These are phyloP conservation scores for Tricholoma hemisulphureum DNA, from an alignment of 768 basidiomycete genomes.

Conservation along the genomic window DNA sequence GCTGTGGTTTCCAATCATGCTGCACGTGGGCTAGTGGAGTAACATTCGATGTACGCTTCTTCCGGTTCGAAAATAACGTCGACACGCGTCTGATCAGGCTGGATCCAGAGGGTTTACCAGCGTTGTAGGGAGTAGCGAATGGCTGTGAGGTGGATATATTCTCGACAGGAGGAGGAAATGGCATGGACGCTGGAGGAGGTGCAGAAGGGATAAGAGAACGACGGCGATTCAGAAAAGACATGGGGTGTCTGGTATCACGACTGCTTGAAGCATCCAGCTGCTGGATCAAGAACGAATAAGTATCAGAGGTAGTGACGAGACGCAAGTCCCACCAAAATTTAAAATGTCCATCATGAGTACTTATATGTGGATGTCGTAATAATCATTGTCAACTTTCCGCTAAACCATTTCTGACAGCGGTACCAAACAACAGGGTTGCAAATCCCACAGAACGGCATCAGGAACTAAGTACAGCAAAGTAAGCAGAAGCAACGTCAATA, in stretches of 20 bases:
- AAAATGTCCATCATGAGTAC: not conserved
- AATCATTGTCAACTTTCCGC: no score
- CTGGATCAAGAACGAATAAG: no score
- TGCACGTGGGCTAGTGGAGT: slow-evolving; percentile 4
- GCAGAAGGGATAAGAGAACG: slow-evolving; percentile 12
- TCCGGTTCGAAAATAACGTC: slow-evolving; percentile 17
- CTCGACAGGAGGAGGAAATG: slow-evolving; percentile 20
- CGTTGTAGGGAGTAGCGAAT: slow-evolving; percentile 1
- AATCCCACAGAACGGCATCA: no score
- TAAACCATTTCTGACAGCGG: no score
- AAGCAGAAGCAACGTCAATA: no score
- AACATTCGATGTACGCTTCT: slow-evolving; percentile 13
- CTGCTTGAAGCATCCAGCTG: not conserved
- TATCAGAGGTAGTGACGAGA: no score
- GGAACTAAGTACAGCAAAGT: no score
- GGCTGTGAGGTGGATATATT: slow-evolving; percentile 10
- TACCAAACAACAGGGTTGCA: no score
- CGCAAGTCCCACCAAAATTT: no score
- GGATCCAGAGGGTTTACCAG: slow-evolving; percentile 7
- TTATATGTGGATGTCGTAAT: no score
- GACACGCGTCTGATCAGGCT: slow-evolving; percentile 27
- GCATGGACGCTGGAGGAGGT: slow-evolving; percentile 1
- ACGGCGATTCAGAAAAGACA: slow-evolving; percentile 3
- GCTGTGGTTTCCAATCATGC: slow-evolving; percentile 1
- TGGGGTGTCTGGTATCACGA: not conserved